Conservation (phyloP, 495 filamentous ascomycete genomes). For the Staphylotrichum longicolle region DNA sequence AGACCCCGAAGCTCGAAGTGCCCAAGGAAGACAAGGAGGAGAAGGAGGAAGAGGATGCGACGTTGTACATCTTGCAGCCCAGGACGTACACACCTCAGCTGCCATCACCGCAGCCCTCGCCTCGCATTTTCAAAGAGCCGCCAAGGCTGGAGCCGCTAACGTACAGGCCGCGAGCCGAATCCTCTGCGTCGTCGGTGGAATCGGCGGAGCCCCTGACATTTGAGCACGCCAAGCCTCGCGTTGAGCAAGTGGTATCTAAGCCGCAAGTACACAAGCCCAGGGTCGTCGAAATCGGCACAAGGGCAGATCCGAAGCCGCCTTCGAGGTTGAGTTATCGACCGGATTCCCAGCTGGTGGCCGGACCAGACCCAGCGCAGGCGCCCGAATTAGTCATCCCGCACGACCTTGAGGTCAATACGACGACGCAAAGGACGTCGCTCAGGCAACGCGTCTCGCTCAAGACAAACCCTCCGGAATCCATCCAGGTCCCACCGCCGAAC, state of each 20-base stretch:
- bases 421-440: conserved; percentile 43
- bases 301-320: conserved; percentile 12
- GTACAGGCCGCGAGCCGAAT: background rate
- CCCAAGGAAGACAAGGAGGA: conserved; percentile 17
- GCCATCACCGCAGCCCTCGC: conserved; percentile 48
- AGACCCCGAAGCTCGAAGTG: conserved; percentile 20
- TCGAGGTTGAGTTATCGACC: conserved; percentile 11
- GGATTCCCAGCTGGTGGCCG: background rate
- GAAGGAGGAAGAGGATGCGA: conserved; percentile 33
- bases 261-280: conserved; percentile 20
- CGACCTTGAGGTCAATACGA: conserved; percentile 26
- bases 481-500: conserved; percentile 43
- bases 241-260: conserved; percentile 13
- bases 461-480: conserved; percentile 43
- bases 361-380: conserved; percentile 23
- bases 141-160: conserved; percentile 5
- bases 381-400: conserved; percentile 22
- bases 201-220: conserved; percentile 16
- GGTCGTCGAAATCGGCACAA: conserved; percentile 30
- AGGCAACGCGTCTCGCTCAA: conserved; percentile 51
- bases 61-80: conserved; percentile 50
- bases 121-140: conserved; percentile 25
- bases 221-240: conserved; percentile 11
- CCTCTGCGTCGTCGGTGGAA: conserved; percentile 14
- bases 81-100: conserved; percentile 54